Percentiles rank a stretch among this genome's conserved stretches.
Conservation (phyloP, 257 asterid genomes). For the Nicotiana benthamiana region DNA sequence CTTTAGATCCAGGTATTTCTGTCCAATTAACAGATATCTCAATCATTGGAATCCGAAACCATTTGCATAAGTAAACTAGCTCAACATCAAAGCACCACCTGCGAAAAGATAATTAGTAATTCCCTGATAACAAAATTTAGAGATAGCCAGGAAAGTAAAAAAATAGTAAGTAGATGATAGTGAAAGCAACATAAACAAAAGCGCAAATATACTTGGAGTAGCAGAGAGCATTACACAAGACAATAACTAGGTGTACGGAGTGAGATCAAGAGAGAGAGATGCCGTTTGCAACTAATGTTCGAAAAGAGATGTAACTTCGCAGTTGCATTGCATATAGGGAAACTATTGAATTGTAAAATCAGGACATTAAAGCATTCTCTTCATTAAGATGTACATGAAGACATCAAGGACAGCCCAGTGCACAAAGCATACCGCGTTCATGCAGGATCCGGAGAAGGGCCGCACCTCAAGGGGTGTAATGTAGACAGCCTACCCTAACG, state of each 20-base stretch:
- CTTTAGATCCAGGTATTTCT: conserved; percentile 94
- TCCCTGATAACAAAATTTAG: background rate
- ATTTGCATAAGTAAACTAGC: conserved; percentile 72
- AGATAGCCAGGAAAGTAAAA: background rate
- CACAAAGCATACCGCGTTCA: no score
- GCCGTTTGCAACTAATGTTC: background rate
- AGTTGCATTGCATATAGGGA: background rate
- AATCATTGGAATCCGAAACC: conserved; percentile 55
- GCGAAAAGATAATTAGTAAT: conserved; percentile 12
- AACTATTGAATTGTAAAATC: background rate
- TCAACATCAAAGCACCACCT: conserved; percentile 99
- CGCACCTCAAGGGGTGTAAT: no score
- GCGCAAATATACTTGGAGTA: background rate
- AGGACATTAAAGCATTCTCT: background rate
- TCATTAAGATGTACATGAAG: background rate
- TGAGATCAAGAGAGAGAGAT: background rate
- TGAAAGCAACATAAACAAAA: background rate
- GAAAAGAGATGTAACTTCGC: background rate
- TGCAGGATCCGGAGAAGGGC: no score
- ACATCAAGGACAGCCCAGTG: background rate
- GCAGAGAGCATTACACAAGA: background rate
- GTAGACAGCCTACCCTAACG: no score
- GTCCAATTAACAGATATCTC: conserved; percentile 88
- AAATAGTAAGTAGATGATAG: background rate
- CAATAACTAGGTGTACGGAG: background rate